A percentile compares a stretch with the other conserved stretches of the same genome.
These are phyloP conservation scores for Eucalyptus pumila DNA, from an alignment of 345 rosid species.

Conservation along the genomic window DNA sequence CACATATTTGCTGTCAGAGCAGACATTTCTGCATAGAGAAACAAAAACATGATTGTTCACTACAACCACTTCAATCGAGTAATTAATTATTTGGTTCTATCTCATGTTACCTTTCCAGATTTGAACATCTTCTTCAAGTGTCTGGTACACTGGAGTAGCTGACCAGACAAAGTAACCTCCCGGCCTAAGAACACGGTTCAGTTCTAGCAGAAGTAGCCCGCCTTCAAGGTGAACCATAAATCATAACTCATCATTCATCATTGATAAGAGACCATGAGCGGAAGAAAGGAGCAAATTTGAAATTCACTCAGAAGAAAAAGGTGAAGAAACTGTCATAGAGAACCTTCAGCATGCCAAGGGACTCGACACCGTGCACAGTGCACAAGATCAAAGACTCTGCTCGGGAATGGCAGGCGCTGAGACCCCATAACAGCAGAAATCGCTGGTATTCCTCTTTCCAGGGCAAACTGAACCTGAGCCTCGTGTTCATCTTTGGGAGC, in stretches of 20 bases:
- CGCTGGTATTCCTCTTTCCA: conserved; percentile 94
- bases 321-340: background rate
- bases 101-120: conserved; percentile 66
- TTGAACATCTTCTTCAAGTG: conserved; percentile 48
- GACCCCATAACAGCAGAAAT: conserved; percentile 98
- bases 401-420: conserved; percentile 72
- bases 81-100: background rate
- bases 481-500: conserved; percentile 98
- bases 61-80: background rate
- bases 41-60: background rate
- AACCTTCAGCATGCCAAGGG: conserved; percentile 88
- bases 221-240: conserved; percentile 7
- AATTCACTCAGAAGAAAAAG: background rate
- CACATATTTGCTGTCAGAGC: conserved; percentile 66
- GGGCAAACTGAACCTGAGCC: conserved; percentile 96
- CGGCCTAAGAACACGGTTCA: conserved; percentile 75
- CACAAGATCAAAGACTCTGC: conserved; percentile 76
- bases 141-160: conserved; percentile 91
- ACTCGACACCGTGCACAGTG: conserved; percentile 97
- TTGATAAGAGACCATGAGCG: background rate
- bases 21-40: conserved; percentile 44
- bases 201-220: conserved; percentile 71
- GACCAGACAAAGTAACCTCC: conserved; percentile 97
- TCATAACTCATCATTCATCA: background rate
- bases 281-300: background rate